phyloP scores from a whole-genome alignment of 345 rosid species.

The Lepidium aucheri region DNA sequence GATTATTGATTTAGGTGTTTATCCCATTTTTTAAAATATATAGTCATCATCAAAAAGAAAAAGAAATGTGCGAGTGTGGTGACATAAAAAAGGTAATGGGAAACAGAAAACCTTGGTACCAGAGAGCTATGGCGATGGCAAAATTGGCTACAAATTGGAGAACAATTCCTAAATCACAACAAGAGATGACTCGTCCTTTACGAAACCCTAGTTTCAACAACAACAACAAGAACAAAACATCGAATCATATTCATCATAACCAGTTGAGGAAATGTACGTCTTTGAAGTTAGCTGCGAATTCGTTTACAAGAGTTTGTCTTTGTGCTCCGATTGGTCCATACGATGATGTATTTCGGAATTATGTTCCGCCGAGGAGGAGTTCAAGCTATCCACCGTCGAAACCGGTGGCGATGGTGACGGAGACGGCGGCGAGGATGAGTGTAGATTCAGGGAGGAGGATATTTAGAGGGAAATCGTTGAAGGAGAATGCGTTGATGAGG shows the following conservation, averaged over 20 bases:
- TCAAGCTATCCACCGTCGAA: slow-evolving; percentile 75
- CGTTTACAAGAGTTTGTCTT: slow-evolving; percentile 84
- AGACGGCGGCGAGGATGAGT: slow-evolving; percentile 28
- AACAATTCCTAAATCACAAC: slow-evolving; percentile 32
- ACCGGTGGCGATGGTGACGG: slow-evolving; percentile 24
- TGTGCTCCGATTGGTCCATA: slow-evolving; percentile 88
- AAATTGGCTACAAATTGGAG: slow-evolving; percentile 45
- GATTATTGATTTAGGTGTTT: not conserved
- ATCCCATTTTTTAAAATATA: not conserved
- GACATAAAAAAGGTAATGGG: slow-evolving; percentile 9
- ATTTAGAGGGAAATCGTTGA: slow-evolving; percentile 86
- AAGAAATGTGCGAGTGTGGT: slow-evolving; percentile 22
- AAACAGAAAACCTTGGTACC: slow-evolving; percentile 90
- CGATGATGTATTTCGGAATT: slow-evolving; percentile 65
- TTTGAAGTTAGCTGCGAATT: slow-evolving; percentile 50
- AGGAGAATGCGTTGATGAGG: slow-evolving; percentile 80
- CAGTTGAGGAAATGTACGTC: slow-evolving; percentile 74
- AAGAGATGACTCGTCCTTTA: slow-evolving; percentile 22
- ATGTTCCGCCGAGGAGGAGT: slow-evolving; percentile 83
- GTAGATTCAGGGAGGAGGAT: slow-evolving; percentile 54
- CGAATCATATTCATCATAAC: slow-evolving; percentile 10
- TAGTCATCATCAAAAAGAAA: not conserved
- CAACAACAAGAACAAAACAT: slow-evolving; percentile 43
- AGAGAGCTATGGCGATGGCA: slow-evolving; percentile 81
- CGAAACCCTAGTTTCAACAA: slow-evolving; percentile 39